Evolutionary conservation across 2,329 filamentous ascomycete species (phyloP).

Genomic region (Rhynchosporium secalis): DNA sequence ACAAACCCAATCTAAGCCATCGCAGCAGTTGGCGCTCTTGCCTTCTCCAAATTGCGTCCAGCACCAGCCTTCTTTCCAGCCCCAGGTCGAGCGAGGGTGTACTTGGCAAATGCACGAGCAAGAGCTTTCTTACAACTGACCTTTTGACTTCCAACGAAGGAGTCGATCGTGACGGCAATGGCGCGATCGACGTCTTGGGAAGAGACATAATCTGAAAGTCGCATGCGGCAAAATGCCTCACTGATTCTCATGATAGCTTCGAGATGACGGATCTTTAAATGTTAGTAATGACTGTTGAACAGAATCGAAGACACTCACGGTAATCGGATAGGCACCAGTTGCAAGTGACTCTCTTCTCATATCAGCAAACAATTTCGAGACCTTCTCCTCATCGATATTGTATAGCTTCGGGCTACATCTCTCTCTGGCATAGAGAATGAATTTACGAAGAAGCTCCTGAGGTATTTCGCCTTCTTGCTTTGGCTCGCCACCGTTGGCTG

Average conservation of each 20-base stretch:
- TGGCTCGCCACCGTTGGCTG: conserved; percentile 46
- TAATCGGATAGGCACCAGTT: conserved; percentile 96
- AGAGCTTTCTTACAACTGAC: conserved; percentile 97
- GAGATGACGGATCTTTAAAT: conserved; percentile 80
- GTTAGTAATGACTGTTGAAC: conserved; percentile 19
- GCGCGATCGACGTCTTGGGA: conserved; percentile 91
- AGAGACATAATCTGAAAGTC: conserved; percentile 92
- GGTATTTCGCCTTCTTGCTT: conserved; percentile 72
- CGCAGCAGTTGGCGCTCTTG: conserved; percentile 32
- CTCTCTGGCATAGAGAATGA: conserved; percentile 92
- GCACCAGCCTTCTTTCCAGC: conserved; percentile 33
- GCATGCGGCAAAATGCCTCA: conserved; percentile 96
- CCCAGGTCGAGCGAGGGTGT: conserved; percentile 56
- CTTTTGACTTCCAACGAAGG: conserved; percentile 95
- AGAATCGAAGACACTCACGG: conserved; percentile 59
- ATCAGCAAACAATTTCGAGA: conserved; percentile 89
- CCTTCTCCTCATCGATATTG: conserved; percentile 97
- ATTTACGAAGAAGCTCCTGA: conserved; percentile 89
- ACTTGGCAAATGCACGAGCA: conserved; percentile 93
- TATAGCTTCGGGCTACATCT: conserved; percentile 89
- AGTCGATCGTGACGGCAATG: conserved; percentile 94
- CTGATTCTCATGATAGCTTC: conserved; percentile 97
- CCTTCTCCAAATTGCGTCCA: conserved; percentile 31
- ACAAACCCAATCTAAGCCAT: conserved; percentile 30
- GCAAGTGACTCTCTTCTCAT: conserved; percentile 92